Evolutionary conservation across 2,329 filamentous ascomycete genomes (phyloP).

Genomic region (Leptodontidium sp.): DNA sequence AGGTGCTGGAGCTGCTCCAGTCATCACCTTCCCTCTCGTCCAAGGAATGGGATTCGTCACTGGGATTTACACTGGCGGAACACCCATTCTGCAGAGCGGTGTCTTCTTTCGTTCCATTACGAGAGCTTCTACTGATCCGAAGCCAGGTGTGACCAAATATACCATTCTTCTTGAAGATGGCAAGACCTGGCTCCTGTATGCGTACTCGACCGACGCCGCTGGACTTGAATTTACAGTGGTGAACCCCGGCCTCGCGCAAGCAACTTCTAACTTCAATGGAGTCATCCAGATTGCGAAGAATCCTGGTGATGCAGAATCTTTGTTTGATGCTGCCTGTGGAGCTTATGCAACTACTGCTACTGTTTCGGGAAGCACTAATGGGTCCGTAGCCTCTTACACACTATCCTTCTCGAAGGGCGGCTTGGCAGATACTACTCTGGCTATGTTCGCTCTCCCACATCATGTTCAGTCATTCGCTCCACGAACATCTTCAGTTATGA

Average conservation of each 20-base stretch:
- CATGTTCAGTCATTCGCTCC: slow-evolving; percentile 79
- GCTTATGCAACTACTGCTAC: slow-evolving; percentile 73
- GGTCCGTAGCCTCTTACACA: slow-evolving; percentile 72
- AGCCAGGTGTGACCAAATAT: slow-evolving; percentile 77
- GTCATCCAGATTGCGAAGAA: slow-evolving; percentile 86
- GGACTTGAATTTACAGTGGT: slow-evolving; percentile 73
- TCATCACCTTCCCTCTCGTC: slow-evolving; percentile 80
- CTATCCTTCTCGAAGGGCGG: slow-evolving; percentile 79
- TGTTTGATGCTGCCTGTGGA: slow-evolving; percentile 80
- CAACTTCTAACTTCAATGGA: slow-evolving; percentile 75
- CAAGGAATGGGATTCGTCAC: slow-evolving; percentile 93
- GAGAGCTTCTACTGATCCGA: slow-evolving; percentile 61
- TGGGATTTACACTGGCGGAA: slow-evolving; percentile 73
- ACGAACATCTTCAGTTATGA: slow-evolving; percentile 57
- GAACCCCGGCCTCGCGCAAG: slow-evolving; percentile 70
- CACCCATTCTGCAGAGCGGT: slow-evolving; percentile 76
- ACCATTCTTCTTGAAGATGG: slow-evolving; percentile 75
- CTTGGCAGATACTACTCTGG: slow-evolving; percentile 62
- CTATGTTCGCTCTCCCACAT: slow-evolving; percentile 91
- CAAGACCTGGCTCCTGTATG: slow-evolving; percentile 82
- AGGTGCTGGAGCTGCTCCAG: slow-evolving; percentile 59
- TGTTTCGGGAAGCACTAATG: slow-evolving; percentile 69
- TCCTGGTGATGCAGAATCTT: slow-evolving; percentile 64
- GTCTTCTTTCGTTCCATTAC: slow-evolving; percentile 77
- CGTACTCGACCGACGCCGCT: slow-evolving; percentile 64